A percentile compares a stretch with the other conserved stretches of the same genome.
Evolutionary conservation across 306 rosid genomes (phyloP).

Genomic region (Vigna trinervia): DNA sequence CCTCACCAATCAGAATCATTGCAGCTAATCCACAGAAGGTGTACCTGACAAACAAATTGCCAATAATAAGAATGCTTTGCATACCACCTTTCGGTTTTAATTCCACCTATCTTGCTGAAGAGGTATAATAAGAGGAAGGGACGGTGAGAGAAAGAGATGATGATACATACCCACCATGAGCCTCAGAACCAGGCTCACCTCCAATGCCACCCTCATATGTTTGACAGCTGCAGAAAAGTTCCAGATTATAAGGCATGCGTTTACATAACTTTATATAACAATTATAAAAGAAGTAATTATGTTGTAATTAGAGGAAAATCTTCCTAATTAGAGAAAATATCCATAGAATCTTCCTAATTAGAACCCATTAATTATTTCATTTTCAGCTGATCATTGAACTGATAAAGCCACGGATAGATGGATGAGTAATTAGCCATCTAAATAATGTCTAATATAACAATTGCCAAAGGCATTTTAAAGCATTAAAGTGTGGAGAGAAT

Average conservation of each 20-base stretch:
- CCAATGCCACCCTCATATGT: constrained; percentile 96
- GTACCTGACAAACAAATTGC: constrained; percentile 61
- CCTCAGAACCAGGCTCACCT: constrained; percentile 96
- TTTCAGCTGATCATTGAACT: constrained; percentile 24
- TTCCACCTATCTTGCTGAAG: constrained; percentile 26
- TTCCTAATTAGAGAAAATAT: too few relatives aligned
- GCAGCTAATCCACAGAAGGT: constrained; percentile 94
- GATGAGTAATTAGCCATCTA: constrained; percentile 22
- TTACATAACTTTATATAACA: constrained; percentile 11
- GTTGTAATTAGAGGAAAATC: not conserved
- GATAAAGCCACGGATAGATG: constrained; percentile 30
- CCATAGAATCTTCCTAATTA: too few relatives aligned
- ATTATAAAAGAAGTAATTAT: not conserved
- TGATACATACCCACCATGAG: constrained; percentile 98
- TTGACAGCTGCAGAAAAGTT: constrained; percentile 78
- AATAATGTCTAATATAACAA: constrained; percentile 16
- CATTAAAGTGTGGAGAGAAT: not conserved
- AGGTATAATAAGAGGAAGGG: not conserved
- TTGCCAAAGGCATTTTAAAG: constrained; percentile 7
- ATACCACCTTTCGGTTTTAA: constrained; percentile 2
- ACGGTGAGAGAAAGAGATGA: not conserved
- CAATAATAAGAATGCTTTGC: constrained; percentile 32
- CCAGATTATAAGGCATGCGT: constrained; percentile 25
- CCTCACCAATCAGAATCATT: constrained; percentile 88
- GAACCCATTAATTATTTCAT: constrained; percentile 9